Evolutionary conservation across 345 rosid genomes (phyloP).

Genomic region (Bretschneidera sinensis): DNA sequence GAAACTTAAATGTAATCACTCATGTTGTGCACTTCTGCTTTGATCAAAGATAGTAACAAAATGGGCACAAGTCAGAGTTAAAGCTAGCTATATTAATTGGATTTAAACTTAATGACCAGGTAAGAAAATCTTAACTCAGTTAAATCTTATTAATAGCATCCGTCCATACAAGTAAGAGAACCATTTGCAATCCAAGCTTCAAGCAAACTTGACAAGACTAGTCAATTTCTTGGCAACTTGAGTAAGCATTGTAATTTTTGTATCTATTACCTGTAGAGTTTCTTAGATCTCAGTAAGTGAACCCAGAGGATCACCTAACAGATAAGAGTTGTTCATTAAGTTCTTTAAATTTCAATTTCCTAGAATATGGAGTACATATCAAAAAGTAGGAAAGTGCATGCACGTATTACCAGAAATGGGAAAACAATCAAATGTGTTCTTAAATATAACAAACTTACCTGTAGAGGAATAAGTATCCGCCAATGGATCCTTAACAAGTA

Average conservation of each 20-base stretch:
- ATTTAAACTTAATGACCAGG: too few relatives aligned
- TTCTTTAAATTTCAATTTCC: background rate
- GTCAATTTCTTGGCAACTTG: background rate
- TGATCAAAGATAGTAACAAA: too few relatives aligned
- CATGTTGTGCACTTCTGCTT: too few relatives aligned
- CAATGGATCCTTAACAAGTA: slow-evolving; percentile 78
- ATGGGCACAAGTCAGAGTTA: too few relatives aligned
- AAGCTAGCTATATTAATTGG: too few relatives aligned
- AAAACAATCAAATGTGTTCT: slow-evolving; percentile 4
- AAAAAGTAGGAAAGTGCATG: background rate
- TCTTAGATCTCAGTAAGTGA: background rate
- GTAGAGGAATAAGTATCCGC: slow-evolving; percentile 83
- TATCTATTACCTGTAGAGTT: background rate
- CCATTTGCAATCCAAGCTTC: too few relatives aligned
- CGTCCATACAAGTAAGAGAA: too few relatives aligned
- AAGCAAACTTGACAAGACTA: too few relatives aligned
- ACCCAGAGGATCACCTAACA: background rate
- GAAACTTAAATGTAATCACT: too few relatives aligned
- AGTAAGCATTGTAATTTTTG: background rate
- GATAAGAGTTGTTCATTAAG: background rate
- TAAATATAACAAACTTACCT: slow-evolving; percentile 36
- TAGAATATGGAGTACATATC: background rate
- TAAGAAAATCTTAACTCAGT: too few relatives aligned
- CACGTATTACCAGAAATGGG: background rate
- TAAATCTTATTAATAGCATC: too few relatives aligned